A percentile compares a stretch with the other conserved stretches of the same genome.
Conservation (phyloP, 2,329 filamentous ascomycete genomes). For the Colletotrichum shisoi region DNA sequence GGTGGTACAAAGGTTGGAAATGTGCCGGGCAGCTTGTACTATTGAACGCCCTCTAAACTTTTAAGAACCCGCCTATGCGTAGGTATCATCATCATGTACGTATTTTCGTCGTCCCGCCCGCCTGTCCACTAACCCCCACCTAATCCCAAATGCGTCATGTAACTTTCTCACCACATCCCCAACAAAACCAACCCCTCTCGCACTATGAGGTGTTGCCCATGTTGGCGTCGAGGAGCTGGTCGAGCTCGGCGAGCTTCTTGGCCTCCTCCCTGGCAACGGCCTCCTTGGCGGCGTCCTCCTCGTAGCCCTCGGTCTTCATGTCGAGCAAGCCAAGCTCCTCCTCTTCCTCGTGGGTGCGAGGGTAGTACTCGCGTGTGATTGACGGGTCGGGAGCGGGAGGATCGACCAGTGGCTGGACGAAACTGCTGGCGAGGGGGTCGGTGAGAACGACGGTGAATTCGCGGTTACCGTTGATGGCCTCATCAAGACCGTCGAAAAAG, state of each 20-base stretch:
- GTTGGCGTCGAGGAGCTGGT: conserved; percentile 38
- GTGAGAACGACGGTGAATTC: conserved; percentile 84
- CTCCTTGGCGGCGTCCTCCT: conserved; percentile 57
- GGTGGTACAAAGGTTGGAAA: not conserved
- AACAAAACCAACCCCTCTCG: not conserved
- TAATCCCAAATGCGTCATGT: conserved; percentile 6
- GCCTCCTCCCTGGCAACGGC: conserved; percentile 33
- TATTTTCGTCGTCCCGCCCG: conserved; percentile 4
- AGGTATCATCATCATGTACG: conserved; percentile 39
- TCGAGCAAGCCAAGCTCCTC: conserved; percentile 90
- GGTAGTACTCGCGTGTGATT: conserved; percentile 82
- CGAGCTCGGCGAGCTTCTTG: conserved; percentile 38
- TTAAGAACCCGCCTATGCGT: conserved; percentile 25
- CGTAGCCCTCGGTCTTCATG: conserved; percentile 92
- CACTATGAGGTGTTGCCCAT: conserved; percentile 30
- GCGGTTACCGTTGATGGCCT: conserved; percentile 80
- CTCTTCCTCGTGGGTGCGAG: conserved; percentile 88
- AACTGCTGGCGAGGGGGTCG: conserved; percentile 91
- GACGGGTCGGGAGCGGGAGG: conserved; percentile 75
- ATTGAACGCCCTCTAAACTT: conserved; percentile 12
- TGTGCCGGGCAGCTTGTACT: not conserved
- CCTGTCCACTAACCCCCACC: not conserved
- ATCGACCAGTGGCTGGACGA: conserved; percentile 88
- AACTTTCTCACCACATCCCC: conserved; percentile 5
- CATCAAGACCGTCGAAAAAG: conserved; percentile 81